Base-by-base conservation (phyloP, 805 yeast genomes). In the Metschnikowia shivogae region DNA sequence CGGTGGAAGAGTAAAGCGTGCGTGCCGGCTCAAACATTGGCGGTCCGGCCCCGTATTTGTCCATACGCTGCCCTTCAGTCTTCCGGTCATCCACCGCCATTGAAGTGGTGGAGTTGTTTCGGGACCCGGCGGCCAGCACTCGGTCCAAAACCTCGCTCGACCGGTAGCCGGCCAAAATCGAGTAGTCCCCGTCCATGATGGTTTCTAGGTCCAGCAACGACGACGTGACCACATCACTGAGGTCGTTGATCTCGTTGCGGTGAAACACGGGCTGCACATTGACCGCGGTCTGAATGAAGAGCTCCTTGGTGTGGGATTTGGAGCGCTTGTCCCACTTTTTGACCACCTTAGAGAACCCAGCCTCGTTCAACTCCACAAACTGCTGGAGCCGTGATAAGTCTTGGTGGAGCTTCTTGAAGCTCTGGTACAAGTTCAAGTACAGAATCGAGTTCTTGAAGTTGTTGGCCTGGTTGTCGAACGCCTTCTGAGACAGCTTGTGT, bases 271-370 rank as follows among this genome's bases (percentile, higher is more conserved):
- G 98, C 64, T 93, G 99, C 5, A 93, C 96, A 49, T 88, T 89
- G 11, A 93, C 96, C 0, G 97, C 97, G 0, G 97, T 85, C 27
- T 89, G 82, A 39, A 93, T 74, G 61, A 90, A 93, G 42, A 93
- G 73, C 61, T 93, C 99, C 60, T 90, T 89, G 6, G 97, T 89
- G 55, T 88, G 95, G 3, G 96, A 87, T 59, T 92, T 89, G 19
- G 97, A 89, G 50, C 97, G 74, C 65, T 93, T 93, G 67, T 93
- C 99, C 99, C 99, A 93, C 68, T 93, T 93, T 64, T 93, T 93
- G 58, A 93, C 77, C 26, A 89, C 97, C 67, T 93, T 93, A 19
- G 95, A 83, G 65, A 93, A 93, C 11, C 99, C 99, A 0, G 96
- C 88, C 58, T 90, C 97, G 62, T 93, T 93, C 47, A 93, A 74